A percentile compares a stretch with the other conserved stretches of the same genome.
phyloP scores from a whole-genome alignment of 2,329 filamentous ascomycete genomes.

The Ceratocystis ficicola region DNA sequence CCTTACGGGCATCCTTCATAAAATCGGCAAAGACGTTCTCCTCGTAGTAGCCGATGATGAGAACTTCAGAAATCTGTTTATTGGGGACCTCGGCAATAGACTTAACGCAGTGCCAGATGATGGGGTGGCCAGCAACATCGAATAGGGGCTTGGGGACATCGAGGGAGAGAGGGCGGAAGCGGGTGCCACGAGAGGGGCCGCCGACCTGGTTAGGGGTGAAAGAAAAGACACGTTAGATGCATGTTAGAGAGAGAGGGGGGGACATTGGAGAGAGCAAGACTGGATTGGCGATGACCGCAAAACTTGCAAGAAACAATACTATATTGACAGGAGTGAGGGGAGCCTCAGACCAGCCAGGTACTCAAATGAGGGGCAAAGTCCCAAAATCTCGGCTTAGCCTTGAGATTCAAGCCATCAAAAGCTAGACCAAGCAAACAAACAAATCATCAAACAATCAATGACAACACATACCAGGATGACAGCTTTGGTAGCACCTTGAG shows the following conservation, averaged over 20 bases:
- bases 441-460: not conserved
- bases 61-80: slow-evolving; percentile 73
- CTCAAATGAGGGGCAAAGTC: slow-evolving; percentile 7
- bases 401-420: not conserved
- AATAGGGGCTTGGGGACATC: slow-evolving; percentile 98
- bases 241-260: slow-evolving; percentile 20
- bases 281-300: not conserved
- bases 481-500: slow-evolving; percentile 58
- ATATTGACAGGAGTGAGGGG: not conserved
- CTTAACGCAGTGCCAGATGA: slow-evolving; percentile 94
- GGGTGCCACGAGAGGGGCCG: slow-evolving; percentile 85
- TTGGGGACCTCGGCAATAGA: slow-evolving; percentile 82
- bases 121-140: slow-evolving; percentile 94
- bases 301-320: not conserved
- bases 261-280: not conserved
- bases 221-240: slow-evolving; percentile 27
- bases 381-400: not conserved
- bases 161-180: slow-evolving; percentile 87
- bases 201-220: slow-evolving; percentile 53
- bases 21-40: slow-evolving; percentile 95
- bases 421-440: not conserved
- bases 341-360: not conserved
- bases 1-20: slow-evolving; percentile 77
- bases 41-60: slow-evolving; percentile 98
- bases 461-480: slow-evolving; percentile 63